Evolutionary conservation across 768 basidiomycete genomes (phyloP).

Genomic region (Mycena olivaceomarginata): DNA sequence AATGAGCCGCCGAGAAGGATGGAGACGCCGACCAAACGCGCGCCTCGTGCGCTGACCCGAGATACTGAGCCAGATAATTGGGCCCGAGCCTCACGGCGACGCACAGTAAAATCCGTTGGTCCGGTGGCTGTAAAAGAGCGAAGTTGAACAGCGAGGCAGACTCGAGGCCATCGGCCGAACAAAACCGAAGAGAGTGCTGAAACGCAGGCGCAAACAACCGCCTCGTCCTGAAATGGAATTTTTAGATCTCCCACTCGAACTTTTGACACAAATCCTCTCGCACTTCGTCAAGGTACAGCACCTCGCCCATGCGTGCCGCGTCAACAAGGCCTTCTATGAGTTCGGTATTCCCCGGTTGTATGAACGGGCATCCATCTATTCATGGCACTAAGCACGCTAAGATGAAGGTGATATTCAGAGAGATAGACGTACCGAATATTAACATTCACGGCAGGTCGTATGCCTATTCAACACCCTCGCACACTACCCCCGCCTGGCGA

Average conservation of each 20-base stretch:
- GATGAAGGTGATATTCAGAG: slow-evolving; percentile 63
- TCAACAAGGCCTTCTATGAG: slow-evolving; percentile 72
- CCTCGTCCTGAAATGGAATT: slow-evolving; percentile 62
- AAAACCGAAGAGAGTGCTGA: background rate
- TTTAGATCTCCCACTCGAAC: slow-evolving; percentile 78
- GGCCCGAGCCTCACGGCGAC: too few species aligned
- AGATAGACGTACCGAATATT: background rate
- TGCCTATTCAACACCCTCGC: slow-evolving; percentile 79
- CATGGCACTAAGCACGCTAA: slow-evolving; percentile 85
- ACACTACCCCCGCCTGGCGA: slow-evolving; percentile 72
- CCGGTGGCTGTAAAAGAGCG: background rate
- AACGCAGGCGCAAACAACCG: slow-evolving; percentile 14
- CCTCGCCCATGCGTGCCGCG: slow-evolving; percentile 71
- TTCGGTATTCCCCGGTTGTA: slow-evolving; percentile 76
- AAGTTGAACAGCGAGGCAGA: background rate
- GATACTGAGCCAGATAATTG: too few species aligned
- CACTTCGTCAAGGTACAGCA: slow-evolving; percentile 72
- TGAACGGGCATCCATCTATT: slow-evolving; percentile 74
- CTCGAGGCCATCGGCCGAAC: background rate
- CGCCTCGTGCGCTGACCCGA: too few species aligned
- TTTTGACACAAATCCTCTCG: slow-evolving; percentile 74
- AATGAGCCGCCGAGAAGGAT: too few species aligned
- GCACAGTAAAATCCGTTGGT: too few species aligned
- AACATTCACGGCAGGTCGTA: slow-evolving; percentile 67
- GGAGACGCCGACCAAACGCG: too few species aligned